Conservation (phyloP, 305 asterid species). For the Fraxinus baroniana region DNA sequence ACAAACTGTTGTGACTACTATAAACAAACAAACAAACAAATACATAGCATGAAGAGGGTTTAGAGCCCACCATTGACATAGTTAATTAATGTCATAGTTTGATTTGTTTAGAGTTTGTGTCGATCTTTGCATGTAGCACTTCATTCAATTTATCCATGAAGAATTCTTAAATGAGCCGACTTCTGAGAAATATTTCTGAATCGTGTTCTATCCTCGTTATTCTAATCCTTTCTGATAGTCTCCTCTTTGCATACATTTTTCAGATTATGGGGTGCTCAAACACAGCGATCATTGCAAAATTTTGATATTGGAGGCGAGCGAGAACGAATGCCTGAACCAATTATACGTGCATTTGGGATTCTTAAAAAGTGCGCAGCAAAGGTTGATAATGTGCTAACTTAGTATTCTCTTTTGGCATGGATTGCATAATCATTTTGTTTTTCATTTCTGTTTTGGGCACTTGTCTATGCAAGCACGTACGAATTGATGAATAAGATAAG, state of each 20-base stretch:
- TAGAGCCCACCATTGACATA: neutral
- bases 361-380: constrained; percentile 96
- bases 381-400: constrained; percentile 37
- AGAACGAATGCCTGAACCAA: constrained; percentile 99
- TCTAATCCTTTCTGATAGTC: constrained; percentile 1
- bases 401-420: neutral
- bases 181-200: neutral
- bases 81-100: constrained; percentile 11
- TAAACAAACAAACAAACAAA: neutral
- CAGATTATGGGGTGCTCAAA: constrained; percentile 99
- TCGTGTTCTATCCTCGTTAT: neutral
- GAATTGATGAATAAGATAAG: neutral
- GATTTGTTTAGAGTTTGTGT: neutral
- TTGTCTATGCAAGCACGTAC: neutral
- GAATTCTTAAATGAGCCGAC: neutral
- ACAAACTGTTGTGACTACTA: neutral
- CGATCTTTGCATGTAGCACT: neutral
- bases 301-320: constrained; percentile 96
- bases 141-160: neutral
- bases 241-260: neutral
- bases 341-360: constrained; percentile 85
- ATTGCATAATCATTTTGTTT: neutral
- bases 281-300: constrained; percentile 92
- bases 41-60: constrained; percentile 8
- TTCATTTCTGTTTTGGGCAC: neutral